Percentiles rank a stretch among this genome's conserved stretches.
Conservation (phyloP, 1,284 basidiomycete genomes). For the Cryptococcus deneoformans region DNA sequence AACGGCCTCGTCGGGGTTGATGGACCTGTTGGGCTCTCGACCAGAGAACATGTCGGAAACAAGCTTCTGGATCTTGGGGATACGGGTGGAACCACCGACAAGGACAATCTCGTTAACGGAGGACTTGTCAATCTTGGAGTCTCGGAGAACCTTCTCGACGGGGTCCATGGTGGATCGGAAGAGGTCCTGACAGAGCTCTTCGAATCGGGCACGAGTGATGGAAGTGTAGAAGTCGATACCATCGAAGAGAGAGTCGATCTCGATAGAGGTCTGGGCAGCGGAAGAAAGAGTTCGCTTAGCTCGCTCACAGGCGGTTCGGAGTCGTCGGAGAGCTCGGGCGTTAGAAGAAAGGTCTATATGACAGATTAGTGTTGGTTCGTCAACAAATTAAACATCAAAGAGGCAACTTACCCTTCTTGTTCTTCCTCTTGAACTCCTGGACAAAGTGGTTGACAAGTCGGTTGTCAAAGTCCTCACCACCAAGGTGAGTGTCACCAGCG, state of each 20-base stretch:
- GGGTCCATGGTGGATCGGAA: too few relatives aligned
- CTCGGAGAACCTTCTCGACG: too few relatives aligned
- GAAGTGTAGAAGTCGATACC: too few relatives aligned
- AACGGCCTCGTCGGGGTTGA: too few relatives aligned
- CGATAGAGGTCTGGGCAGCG: conserved; percentile 93
- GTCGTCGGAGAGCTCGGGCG: conserved; percentile 93
- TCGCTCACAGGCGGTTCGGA: conserved; percentile 97
- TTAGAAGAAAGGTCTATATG: conserved; percentile 73
- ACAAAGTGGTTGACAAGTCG: conserved; percentile 97
- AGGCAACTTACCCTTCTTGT: conserved; percentile 58
- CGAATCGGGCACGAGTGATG: too few relatives aligned
- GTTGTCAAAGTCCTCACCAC: conserved; percentile 99
- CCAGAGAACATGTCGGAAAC: too few relatives aligned
- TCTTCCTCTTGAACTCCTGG: conserved; percentile 98
- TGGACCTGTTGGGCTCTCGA: too few relatives aligned
- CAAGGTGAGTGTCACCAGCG: conserved; percentile 97
- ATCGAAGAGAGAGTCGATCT: conserved; percentile 63
- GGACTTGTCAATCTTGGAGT: too few relatives aligned
- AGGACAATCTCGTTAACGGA: too few relatives aligned
- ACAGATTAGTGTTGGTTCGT: neutral
- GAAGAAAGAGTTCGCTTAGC: conserved; percentile 98
- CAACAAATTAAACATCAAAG: neutral
- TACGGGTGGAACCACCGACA: too few relatives aligned
- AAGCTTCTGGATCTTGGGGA: too few relatives aligned
- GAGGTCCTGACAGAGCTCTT: too few relatives aligned